phyloP scores from a whole-genome alignment of 352 stramenopile species.

The Phytophthora megakarya region DNA sequence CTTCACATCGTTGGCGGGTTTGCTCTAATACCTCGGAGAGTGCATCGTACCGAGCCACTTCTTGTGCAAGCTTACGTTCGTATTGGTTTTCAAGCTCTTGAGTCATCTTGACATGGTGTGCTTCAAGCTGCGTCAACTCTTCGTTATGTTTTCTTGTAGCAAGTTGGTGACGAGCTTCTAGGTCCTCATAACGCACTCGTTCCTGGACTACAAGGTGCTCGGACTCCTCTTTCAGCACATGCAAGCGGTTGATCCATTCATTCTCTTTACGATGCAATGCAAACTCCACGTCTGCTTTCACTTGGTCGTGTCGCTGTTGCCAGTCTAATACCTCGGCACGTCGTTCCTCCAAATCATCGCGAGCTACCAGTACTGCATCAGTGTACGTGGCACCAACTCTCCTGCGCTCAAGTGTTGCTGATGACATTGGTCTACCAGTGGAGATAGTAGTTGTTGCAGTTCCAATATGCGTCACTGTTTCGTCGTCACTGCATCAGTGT shows the following conservation, averaged over 20 bases:
- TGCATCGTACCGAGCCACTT: conserved; percentile 87
- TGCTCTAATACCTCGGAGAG: conserved; percentile 89
- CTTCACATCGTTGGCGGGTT: conserved; percentile 88
- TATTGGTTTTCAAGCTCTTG: conserved; percentile 94
- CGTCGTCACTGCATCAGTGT: conserved; percentile 67
- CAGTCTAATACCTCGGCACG: conserved; percentile 54
- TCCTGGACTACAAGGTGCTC: conserved; percentile 82
- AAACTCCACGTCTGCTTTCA: conserved; percentile 86
- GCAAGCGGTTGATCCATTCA: conserved; percentile 85
- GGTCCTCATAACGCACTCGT: conserved; percentile 74
- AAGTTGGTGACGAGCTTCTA: conserved; percentile 76
- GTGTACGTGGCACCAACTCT: conserved; percentile 23
- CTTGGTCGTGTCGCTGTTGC: conserved; percentile 74
- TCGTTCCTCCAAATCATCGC: conserved; percentile 82
- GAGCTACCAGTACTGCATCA: conserved; percentile 71
- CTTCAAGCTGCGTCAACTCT: conserved; percentile 78
- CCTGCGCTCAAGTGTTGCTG: conserved; percentile 20
- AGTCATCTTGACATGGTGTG: conserved; percentile 80
- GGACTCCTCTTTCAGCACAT: conserved; percentile 78
- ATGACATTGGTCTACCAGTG: conserved; percentile 25
- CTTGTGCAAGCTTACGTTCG: conserved; percentile 89
- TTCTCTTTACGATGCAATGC: conserved; percentile 85
- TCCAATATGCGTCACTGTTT: too few species aligned
- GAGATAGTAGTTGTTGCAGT: conserved; percentile 15
- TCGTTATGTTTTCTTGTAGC: conserved; percentile 71